Base-by-base conservation (phyloP, 495 filamentous ascomycete genomes). In the Corynascus novoguineensis region DNA sequence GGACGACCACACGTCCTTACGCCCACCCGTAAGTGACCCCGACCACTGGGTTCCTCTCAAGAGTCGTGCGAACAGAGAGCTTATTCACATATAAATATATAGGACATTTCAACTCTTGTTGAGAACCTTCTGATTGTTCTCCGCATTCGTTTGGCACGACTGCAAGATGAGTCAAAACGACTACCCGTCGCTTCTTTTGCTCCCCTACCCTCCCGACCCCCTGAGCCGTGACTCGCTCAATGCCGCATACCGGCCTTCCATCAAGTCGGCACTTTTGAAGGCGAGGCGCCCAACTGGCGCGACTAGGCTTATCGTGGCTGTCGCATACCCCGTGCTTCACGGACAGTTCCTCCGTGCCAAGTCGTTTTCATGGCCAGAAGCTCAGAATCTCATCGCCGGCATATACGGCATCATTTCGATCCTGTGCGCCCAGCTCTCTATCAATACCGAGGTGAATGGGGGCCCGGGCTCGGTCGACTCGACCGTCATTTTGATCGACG, bases 381-480 rank as follows among this genome's bases (percentile, higher is more conserved):
- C 86, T 9, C 90, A 96, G 72, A 71, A 73, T 28, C 76, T 92
- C 14, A 67, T 97, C 22, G 87, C 87, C 21, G 81, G 79, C 50
- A 63, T 96, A 55, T 97, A 97, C 77, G 83, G 81, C 61, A 76
- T 97, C 41, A 73, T 93, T 63, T 81, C 83, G 35, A 72, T 84
- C 49, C 72, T 89, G 25, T 86, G 83, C 55, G 78, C 84, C 35
- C 77, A 84, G 58, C 71, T 82, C 12, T 73, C 74, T 7, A 72
- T 78, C 73, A 85, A 55, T 75, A 90, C 65, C 66, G 88, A 68
- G 80, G 84, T 70, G 11, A 68, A 71, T 51, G 72, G 71, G 60
- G 80, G 81, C 21, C 80, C 83, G 11, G 82, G 81, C 21, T 86
- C 89, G 25, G 82, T 96, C 34, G 89, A 97, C 74, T 78, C 83